Conservation (phyloP, 2,329 filamentous ascomycete genomes). For the Colletotrichum gigasporum region DNA sequence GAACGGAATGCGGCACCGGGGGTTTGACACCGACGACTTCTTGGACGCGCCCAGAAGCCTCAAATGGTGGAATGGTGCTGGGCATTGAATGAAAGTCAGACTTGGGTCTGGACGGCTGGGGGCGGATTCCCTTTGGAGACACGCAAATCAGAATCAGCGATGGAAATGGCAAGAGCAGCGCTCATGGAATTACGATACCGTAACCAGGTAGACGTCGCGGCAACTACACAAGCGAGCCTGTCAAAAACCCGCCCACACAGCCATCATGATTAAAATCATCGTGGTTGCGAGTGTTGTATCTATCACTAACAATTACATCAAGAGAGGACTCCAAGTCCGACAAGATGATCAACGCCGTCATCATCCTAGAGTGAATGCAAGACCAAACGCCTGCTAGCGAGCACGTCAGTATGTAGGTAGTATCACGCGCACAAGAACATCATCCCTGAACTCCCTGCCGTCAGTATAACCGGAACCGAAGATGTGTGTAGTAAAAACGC, state of each 20-base stretch:
- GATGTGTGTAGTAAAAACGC: conserved; percentile 15
- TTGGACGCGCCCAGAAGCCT: too few relatives aligned
- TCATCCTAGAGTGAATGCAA: background rate
- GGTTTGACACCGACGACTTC: too few relatives aligned
- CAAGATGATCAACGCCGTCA: background rate
- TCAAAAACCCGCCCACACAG: too few relatives aligned
- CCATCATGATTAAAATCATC: background rate
- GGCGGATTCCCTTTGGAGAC: too few relatives aligned
- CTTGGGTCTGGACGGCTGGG: too few relatives aligned
- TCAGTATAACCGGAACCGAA: background rate
- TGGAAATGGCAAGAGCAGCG: too few relatives aligned
- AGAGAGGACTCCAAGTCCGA: background rate
- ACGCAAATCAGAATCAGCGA: too few relatives aligned
- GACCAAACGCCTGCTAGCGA: background rate
- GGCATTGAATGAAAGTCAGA: too few relatives aligned
- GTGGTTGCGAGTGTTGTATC: background rate
- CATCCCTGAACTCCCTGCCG: conserved; percentile 16
- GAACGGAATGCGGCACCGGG: too few relatives aligned
- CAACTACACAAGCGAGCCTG: background rate
- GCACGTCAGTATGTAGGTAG: conserved; percentile 8
- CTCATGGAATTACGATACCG: too few relatives aligned
- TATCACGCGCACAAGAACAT: conserved; percentile 20
- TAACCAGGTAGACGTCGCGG: too few relatives aligned
- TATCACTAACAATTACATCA: background rate
- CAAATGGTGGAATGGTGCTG: too few relatives aligned